phyloP scores from a whole-genome alignment of 345 rosid genomes.

The Eucalyptus regnans region DNA sequence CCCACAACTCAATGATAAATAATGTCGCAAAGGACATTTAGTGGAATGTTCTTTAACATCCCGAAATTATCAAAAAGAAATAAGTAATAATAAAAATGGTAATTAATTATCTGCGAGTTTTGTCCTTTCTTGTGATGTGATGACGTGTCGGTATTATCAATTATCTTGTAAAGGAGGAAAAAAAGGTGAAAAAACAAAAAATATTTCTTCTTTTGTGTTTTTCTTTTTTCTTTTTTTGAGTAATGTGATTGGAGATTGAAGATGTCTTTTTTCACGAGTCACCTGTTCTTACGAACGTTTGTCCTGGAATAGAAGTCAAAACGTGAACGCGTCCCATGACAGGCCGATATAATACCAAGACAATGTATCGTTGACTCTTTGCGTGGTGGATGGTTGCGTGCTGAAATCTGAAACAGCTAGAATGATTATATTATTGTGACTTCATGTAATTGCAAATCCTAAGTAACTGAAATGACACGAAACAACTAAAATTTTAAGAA shows the following conservation, averaged over 20 bases:
- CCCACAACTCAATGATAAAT: background rate
- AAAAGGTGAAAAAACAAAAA: background rate
- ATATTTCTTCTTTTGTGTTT: background rate
- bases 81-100: background rate
- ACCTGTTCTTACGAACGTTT: background rate
- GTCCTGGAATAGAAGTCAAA: background rate
- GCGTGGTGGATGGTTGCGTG: background rate
- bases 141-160: background rate
- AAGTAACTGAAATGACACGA: background rate
- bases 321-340: background rate
- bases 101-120: background rate
- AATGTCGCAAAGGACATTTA: background rate
- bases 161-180: background rate
- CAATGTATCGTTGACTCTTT: background rate
- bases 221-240: background rate
- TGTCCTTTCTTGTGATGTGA: background rate
- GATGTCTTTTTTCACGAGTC: background rate
- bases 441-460: background rate
- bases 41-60: background rate
- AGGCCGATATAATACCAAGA: background rate
- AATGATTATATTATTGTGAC: background rate
- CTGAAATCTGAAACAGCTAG: background rate
- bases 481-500: background rate
- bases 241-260: background rate
- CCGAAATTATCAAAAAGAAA: background rate